Conservation (phyloP, 2,329 filamentous ascomycete genomes). For the Exserohilum rostratum region DNA sequence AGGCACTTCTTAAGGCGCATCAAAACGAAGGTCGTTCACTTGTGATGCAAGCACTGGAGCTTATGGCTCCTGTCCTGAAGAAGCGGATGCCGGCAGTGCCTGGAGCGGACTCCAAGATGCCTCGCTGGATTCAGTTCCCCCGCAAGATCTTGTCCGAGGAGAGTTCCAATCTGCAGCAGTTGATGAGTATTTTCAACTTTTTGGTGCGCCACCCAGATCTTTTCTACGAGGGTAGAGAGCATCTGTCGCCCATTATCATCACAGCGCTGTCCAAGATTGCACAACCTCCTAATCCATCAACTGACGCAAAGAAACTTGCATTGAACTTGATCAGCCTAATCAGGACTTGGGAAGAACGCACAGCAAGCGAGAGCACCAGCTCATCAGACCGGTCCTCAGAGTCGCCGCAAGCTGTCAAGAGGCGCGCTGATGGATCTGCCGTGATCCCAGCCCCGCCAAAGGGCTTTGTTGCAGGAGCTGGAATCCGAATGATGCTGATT, state of each 20-base stretch:
- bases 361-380: slow-evolving; percentile 64
- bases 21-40: slow-evolving; percentile 92
- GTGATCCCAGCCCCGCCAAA: slow-evolving; percentile 58
- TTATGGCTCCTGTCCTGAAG: slow-evolving; percentile 91
- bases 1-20: slow-evolving; percentile 86
- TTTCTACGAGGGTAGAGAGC: slow-evolving; percentile 93
- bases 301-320: slow-evolving; percentile 89
- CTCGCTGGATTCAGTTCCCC: slow-evolving; percentile 87
- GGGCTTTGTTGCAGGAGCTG: slow-evolving; percentile 51
- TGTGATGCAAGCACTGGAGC: slow-evolving; percentile 91
- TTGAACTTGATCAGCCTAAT: slow-evolving; percentile 90
- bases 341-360: slow-evolving; percentile 88
- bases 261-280: slow-evolving; percentile 88
- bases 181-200: slow-evolving; percentile 98
- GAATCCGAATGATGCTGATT: slow-evolving; percentile 78
- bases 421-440: slow-evolving; percentile 72
- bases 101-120: slow-evolving; percentile 71
- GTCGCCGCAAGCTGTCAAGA: slow-evolving; percentile 74
- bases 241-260: slow-evolving; percentile 88
- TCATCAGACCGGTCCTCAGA: slow-evolving; percentile 59
- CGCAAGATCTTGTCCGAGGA: slow-evolving; percentile 92
- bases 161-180: slow-evolving; percentile 90
- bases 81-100: slow-evolving; percentile 68
- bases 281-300: slow-evolving; percentile 78
- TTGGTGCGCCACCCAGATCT: slow-evolving; percentile 88